These are phyloP conservation scores for Gnomoniopsis smithogilvyi DNA, from an alignment of 2,329 filamentous ascomycete genomes.

Conservation along the genomic window DNA sequence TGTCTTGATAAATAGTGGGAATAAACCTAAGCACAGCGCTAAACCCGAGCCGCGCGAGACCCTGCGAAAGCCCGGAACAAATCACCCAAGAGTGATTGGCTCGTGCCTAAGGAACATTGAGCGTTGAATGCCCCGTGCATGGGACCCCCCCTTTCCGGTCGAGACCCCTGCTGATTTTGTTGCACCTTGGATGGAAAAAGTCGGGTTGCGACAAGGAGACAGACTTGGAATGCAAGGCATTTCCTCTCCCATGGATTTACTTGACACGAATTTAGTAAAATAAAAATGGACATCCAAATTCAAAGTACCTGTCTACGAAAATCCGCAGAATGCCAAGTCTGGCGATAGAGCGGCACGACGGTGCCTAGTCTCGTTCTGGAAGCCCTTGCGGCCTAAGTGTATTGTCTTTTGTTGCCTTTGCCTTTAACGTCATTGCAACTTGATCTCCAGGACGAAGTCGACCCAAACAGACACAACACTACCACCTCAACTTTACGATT, in stretches of 20 bases:
- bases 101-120: not conserved
- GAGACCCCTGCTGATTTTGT: not conserved
- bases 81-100: not conserved
- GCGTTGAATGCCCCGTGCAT: not conserved
- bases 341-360: not conserved
- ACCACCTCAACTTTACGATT: not conserved
- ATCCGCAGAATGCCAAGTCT: not conserved
- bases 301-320: too few species aligned
- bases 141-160: not conserved
- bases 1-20: too few species aligned
- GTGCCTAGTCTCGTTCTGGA: not conserved
- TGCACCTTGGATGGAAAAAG: not conserved
- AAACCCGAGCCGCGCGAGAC: not conserved
- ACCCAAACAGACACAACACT: not conserved
- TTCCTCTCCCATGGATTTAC: not conserved
- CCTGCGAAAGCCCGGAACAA: not conserved
- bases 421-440: not conserved
- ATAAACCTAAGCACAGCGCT: not conserved
- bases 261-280: too few species aligned
- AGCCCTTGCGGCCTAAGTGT: not conserved
- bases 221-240: too few species aligned
- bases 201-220: slow-evolving; percentile 1
- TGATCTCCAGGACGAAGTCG: not conserved
- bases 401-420: not conserved
- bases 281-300: too few species aligned